A percentile compares a stretch with the other conserved stretches of the same genome.
These are phyloP conservation scores for Encephalitozoon intestinalis DNA, from an alignment of 371 early-diverging fungal species.

Conservation along the genomic window DNA sequence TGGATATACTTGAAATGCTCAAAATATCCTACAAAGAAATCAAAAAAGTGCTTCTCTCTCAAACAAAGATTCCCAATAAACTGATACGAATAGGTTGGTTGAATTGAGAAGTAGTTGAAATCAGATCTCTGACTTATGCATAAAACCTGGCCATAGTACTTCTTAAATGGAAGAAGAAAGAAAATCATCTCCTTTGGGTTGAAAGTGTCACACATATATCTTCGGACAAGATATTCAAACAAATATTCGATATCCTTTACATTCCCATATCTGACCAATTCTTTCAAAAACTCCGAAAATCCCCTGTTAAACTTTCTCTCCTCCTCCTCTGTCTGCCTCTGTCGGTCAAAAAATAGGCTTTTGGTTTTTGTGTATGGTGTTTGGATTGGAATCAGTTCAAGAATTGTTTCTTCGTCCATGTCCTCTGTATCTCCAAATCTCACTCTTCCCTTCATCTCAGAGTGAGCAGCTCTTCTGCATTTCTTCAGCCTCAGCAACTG, in stretches of 20 bases:
- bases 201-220: conserved; percentile 36
- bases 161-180: conserved; percentile 24
- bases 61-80: conserved; percentile 19
- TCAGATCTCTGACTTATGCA: background rate
- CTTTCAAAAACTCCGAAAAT: conserved; percentile 32
- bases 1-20: conserved; percentile 11
- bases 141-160: conserved; percentile 29
- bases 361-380: conserved; percentile 14
- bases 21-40: conserved; percentile 40
- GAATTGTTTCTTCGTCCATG: conserved; percentile 33
- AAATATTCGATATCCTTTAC: conserved; percentile 18
- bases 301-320: conserved; percentile 41
- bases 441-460: background rate
- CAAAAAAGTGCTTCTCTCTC: conserved; percentile 22
- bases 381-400: conserved; percentile 25
- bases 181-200: conserved; percentile 45
- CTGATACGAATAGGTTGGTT: conserved; percentile 7
- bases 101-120: conserved; percentile 6
- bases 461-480: conserved; percentile 4
- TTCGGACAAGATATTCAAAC: conserved; percentile 46
- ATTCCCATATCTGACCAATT: background rate
- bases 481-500: conserved; percentile 33
- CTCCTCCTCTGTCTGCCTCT: conserved; percentile 22
- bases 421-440: conserved; percentile 23
- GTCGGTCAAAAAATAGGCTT: conserved; percentile 41